Evolutionary conservation across 257 asterid species (phyloP).

Genomic region (Perilla frutescens): DNA sequence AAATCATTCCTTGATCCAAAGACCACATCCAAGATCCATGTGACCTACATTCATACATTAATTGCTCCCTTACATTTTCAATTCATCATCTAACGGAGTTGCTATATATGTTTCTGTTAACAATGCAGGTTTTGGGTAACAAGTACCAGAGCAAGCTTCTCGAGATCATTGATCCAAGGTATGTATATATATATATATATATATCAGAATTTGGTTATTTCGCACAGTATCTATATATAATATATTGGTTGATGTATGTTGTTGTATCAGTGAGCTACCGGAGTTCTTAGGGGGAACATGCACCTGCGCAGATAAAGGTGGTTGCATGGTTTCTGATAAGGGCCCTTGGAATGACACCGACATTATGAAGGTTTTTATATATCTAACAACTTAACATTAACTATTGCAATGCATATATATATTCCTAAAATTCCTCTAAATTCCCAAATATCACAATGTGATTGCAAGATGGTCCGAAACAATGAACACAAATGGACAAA

Average conservation of each 20-base stretch:
- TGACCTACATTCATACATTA: conserved; percentile 44
- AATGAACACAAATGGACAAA: conserved; percentile 79
- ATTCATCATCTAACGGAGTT: conserved; percentile 16
- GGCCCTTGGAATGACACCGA: conserved; percentile 97
- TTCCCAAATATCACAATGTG: background rate
- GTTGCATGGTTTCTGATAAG: conserved; percentile 90
- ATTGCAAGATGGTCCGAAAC: conserved; percentile 72
- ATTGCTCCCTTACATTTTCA: background rate
- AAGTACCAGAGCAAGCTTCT: conserved; percentile 94
- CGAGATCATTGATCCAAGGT: conserved; percentile 94
- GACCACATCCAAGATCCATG: conserved; percentile 94
- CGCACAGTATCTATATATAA: background rate
- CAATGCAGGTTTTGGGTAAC: conserved; percentile 79
- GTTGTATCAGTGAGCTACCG: conserved; percentile 81
- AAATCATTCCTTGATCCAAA: conserved; percentile 97
- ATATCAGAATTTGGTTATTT: background rate
- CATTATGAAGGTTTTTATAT: conserved; percentile 75
- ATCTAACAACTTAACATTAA: background rate
- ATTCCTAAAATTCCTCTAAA: background rate
- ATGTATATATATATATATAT: background rate
- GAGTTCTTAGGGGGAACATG: conserved; percentile 98
- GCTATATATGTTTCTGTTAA: background rate
- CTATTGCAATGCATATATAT: background rate
- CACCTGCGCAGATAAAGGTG: conserved; percentile 89
- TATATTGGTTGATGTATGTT: conserved; percentile 21